These are phyloP conservation scores for Amylocarpus encephaloides DNA, from an alignment of 2,329 filamentous ascomycete species.

Conservation along the genomic window DNA sequence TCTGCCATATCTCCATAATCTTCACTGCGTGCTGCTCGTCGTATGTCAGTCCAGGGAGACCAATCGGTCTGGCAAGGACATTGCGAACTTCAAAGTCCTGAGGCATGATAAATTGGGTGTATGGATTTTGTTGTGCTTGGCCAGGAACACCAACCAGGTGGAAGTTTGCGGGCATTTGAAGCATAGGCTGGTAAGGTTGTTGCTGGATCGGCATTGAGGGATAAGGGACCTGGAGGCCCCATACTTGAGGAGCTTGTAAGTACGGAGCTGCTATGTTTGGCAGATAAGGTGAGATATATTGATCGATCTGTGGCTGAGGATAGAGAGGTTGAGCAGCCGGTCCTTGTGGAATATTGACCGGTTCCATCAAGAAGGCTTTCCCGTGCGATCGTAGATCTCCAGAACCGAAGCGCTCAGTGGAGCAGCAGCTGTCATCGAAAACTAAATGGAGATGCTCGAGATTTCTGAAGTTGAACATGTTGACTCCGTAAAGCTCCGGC, in stretches of 20 bases:
- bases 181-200: no score
- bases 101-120: not conserved
- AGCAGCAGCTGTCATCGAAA: conserved; percentile 4
- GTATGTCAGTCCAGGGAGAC: not conserved
- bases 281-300: not conserved
- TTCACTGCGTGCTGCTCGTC: not conserved
- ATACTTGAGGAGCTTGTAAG: no score
- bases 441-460: conserved; percentile 5
- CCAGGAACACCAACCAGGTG: no score
- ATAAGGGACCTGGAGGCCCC: no score
- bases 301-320: not conserved
- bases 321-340: not conserved
- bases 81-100: not conserved
- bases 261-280: no score
- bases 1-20: not conserved
- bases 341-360: not conserved
- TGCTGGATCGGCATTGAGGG: no score
- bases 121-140: no score
- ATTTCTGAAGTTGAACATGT: conserved; percentile 4
- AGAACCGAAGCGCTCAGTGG: not conserved
- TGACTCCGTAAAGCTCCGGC: not conserved
- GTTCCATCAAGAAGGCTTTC: not conserved
- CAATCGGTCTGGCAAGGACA: not conserved
- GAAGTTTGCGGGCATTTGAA: no score
- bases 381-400: not conserved